These are phyloP conservation scores for Casuarina glauca DNA, from an alignment of 306 rosid species.

Conservation along the genomic window DNA sequence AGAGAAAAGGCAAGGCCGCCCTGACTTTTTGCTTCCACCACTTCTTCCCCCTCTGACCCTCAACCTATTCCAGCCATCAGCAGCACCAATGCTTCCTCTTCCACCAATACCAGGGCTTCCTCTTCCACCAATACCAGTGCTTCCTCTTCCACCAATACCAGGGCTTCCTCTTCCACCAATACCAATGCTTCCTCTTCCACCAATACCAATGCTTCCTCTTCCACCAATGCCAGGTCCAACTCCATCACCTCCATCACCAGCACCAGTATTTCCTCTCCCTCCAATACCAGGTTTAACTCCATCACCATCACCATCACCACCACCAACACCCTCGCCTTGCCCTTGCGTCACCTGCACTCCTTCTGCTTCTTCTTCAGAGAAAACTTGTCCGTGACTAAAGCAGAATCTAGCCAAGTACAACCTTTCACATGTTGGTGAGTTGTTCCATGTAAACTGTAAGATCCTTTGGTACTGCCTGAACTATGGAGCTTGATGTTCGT, in stretches of 20 bases:
- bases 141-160: no score
- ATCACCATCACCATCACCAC: constrained; percentile 38
- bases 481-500: constrained; percentile 20
- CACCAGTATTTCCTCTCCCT: constrained; percentile 52
- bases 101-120: no score
- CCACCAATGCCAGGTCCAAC: constrained; percentile 58
- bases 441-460: constrained; percentile 22
- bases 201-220: constrained; percentile 38
- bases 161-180: constrained; percentile 49
- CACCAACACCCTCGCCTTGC: constrained; percentile 31
- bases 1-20: not conserved
- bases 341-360: constrained; percentile 51
- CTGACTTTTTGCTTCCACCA: constrained; percentile 33
- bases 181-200: constrained; percentile 54
- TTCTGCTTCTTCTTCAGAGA: constrained; percentile 42
- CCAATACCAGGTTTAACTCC: constrained; percentile 26
- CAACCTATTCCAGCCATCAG: constrained; percentile 39
- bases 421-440: constrained; percentile 18
- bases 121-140: no score
- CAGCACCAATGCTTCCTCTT: no score
- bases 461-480: constrained; percentile 28
- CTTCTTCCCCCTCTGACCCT: constrained; percentile 37
- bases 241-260: constrained; percentile 56
- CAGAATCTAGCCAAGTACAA: constrained; percentile 6
- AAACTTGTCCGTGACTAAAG: constrained; percentile 37